Conservation (phyloP, 495 filamentous ascomycete species). For the Xylaria longipes region DNA sequence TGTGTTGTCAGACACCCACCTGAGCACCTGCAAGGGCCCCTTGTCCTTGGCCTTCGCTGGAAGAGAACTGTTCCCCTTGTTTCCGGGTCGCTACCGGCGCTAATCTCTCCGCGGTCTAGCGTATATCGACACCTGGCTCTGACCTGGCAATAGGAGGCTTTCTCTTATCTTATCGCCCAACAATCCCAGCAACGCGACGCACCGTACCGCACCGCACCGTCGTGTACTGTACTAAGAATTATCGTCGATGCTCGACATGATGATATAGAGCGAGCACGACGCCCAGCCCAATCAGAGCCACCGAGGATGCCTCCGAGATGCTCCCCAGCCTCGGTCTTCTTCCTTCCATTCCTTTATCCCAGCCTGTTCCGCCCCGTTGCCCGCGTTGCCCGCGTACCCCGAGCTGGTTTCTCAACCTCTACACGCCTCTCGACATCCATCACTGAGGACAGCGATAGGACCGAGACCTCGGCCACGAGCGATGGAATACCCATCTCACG, state of each 20-base stretch:
- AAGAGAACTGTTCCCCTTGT: conserved; percentile 8
- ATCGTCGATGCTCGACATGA: neutral
- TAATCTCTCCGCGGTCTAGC: neutral
- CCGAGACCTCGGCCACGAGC: conserved; percentile 37
- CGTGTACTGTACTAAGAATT: neutral
- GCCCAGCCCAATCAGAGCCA: conserved; percentile 8
- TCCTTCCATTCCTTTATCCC: conserved; percentile 73
- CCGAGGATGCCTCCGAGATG: conserved; percentile 56
- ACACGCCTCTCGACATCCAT: conserved; percentile 32
- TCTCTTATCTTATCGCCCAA: conserved; percentile 24
- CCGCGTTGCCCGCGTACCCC: conserved; percentile 38
- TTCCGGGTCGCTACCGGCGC: conserved; percentile 23
- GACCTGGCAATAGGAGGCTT: neutral
- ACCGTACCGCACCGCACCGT: neutral
- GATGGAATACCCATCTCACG: conserved; percentile 56
- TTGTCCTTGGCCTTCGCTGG: conserved; percentile 14
- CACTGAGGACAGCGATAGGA: conserved; percentile 40
- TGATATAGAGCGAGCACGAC: neutral
- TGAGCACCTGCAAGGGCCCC: conserved; percentile 25
- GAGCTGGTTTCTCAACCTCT: conserved; percentile 34
- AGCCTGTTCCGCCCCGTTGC: conserved; percentile 52
- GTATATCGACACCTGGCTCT: neutral
- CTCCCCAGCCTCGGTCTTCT: conserved; percentile 48
- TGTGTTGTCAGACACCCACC: conserved; percentile 28
- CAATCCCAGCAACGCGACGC: neutral